Base-by-base conservation (phyloP, 139 green algal genomes). In the Chlorella sorokiniana region DNA sequence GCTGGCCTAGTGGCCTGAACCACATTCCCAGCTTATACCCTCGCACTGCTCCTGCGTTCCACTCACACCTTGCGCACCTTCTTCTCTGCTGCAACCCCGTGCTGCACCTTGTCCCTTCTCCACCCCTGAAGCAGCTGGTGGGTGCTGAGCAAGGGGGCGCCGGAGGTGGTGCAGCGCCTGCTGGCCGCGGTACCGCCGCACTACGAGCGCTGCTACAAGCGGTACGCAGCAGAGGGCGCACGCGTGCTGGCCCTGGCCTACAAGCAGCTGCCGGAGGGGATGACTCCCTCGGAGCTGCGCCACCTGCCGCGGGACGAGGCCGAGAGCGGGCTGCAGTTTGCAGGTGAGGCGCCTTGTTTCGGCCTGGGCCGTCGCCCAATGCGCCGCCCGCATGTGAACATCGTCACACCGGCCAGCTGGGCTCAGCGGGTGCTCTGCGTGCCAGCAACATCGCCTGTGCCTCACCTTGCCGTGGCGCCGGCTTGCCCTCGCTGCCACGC, bases 171-270 rank as follows among this genome's bases (percentile, higher is more conserved):
- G 18, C 72, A 88, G 69, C 42, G 62, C 7, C 83, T 92, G n/a
- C 84, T 97, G 72, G 84, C 63, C 16, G 40, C 51, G 23, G 84
- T 94, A 14, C 96, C 96, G 0, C 27, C 61, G 20, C 86, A 92
- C 69, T 99, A 98, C 79, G 89, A 95, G 59, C 59, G 45, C 22
- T 83, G 87, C 38, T 96, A 99, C 93, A 95, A 94, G 85, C 76
- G 69, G 16, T 96, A 93, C 81, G 97, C 96, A 0, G 80, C 94
- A 4, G 87, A 98, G 86, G 96, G 96, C 14, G 93, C 91, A 0
- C 92, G 96, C 31, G 95, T 99, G 31, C 96, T 99, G 62, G 93
- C 96, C 9, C 87, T 99, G 56, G 96, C 94, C 3, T 91, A 88
- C 71, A 93, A 90, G 33, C 33, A 70, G 29, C 85, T 99, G 65